phyloP scores from a whole-genome alignment of 2,329 filamentous ascomycete species.

The Grosmannia clavigera region DNA sequence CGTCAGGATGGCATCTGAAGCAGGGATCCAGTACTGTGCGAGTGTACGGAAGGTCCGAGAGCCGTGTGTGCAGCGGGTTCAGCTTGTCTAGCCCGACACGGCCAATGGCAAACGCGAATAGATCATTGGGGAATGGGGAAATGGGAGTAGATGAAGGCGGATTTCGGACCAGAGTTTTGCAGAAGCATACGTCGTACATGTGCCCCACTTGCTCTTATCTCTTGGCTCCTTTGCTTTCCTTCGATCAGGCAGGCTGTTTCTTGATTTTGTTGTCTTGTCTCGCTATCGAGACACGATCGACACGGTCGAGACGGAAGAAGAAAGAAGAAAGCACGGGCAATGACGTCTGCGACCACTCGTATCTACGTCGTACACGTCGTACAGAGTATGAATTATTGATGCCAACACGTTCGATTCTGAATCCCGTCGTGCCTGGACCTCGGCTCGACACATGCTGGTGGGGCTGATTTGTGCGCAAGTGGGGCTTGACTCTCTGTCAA shows the following conservation, averaged over 20 bases:
- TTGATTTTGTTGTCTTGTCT: background rate
- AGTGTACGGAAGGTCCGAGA: no score
- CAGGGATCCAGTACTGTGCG: no score
- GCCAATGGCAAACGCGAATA: no score
- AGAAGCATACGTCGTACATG: background rate
- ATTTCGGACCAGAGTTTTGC: background rate
- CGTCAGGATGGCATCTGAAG: no score
- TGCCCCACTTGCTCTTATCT: background rate
- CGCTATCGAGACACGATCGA: background rate
- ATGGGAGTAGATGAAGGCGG: background rate
- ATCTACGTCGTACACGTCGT: no score
- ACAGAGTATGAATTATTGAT: no score
- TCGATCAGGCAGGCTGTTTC: background rate
- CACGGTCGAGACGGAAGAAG: no score
- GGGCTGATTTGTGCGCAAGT: background rate
- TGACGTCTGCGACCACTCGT: no score
- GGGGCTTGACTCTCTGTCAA: background rate
- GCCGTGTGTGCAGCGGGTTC: no score
- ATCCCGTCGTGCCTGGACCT: background rate
- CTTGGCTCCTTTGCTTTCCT: background rate
- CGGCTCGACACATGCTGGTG: background rate
- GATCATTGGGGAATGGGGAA: background rate
- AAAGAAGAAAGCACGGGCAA: no score
- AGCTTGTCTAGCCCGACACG: no score
- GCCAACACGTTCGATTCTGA: background rate